A percentile compares a stretch with the other conserved stretches of the same genome.
These are phyloP conservation scores for Endoconidiophora laricicola DNA, from an alignment of 2,329 filamentous ascomycete species.

Conservation along the genomic window DNA sequence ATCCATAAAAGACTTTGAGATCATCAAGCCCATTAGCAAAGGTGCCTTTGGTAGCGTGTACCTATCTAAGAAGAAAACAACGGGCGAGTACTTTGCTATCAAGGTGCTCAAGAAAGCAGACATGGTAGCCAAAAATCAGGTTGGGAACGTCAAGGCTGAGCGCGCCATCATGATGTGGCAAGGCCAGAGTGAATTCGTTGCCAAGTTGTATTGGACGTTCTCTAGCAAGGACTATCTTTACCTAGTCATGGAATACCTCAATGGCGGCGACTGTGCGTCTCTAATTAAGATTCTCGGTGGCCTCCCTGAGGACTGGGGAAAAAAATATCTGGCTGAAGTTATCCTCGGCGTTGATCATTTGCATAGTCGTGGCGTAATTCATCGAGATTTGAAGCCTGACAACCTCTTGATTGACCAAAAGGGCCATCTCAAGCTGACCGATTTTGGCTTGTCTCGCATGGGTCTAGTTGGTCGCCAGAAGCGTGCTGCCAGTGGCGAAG, in stretches of 20 bases:
- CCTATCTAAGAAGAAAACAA: conserved; percentile 94
- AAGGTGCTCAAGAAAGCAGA: conserved; percentile 99
- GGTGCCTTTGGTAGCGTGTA: conserved; percentile 97
- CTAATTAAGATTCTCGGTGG: conserved; percentile 88
- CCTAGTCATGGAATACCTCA: conserved; percentile 97
- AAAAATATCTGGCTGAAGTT: conserved; percentile 93
- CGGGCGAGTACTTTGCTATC: conserved; percentile 95
- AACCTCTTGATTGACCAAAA: conserved; percentile 95
- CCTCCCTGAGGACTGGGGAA: conserved; percentile 90
- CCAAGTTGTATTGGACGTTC: conserved; percentile 98
- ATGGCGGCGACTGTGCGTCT: conserved; percentile 91
- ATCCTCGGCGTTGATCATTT: conserved; percentile 93
- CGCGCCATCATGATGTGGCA: conserved; percentile 99
- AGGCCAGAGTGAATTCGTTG: conserved; percentile 95
- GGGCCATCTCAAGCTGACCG: conserved; percentile 89
- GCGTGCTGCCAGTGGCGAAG: conserved; percentile 61
- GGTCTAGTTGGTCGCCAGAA: conserved; percentile 93
- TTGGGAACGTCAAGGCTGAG: conserved; percentile 97
- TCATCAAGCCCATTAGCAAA: conserved; percentile 98
- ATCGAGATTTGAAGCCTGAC: conserved; percentile 91
- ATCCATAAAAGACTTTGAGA: conserved; percentile 98
- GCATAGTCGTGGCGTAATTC: conserved; percentile 85
- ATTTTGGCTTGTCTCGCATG: conserved; percentile 95
- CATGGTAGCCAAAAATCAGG: conserved; percentile 99
- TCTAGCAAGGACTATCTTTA: conserved; percentile 98